Evolutionary conservation across 305 asterid species (phyloP).

Genomic region (Fraxinus albicans): DNA sequence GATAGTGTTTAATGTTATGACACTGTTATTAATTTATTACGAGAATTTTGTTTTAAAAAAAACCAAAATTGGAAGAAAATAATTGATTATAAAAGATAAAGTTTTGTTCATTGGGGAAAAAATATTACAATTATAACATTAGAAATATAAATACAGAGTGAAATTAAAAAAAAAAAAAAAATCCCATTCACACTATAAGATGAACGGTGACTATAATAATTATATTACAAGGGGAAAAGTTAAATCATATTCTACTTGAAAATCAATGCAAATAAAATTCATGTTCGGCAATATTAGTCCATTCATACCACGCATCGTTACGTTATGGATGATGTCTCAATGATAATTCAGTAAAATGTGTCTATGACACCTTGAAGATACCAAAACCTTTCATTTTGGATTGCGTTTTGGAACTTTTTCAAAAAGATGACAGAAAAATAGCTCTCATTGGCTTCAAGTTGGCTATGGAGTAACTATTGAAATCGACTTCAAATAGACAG

Average conservation of each 20-base stretch:
- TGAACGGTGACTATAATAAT: background rate
- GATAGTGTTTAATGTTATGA: background rate
- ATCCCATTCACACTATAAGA: background rate
- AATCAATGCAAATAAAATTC: background rate
- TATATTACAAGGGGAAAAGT: background rate
- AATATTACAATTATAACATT: background rate
- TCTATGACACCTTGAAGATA: background rate
- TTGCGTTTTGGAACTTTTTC: constrained; percentile 6
- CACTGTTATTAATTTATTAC: background rate
- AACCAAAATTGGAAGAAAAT: background rate
- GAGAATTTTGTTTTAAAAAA: background rate
- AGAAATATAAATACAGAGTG: background rate
- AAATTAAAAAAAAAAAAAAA: background rate
- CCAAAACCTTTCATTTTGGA: constrained; percentile 25
- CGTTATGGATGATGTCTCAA: background rate
- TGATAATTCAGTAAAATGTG: background rate
- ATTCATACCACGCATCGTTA: background rate
- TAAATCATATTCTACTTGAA: background rate
- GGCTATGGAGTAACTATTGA: constrained; percentile 9
- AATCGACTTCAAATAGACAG: constrained; percentile 15
- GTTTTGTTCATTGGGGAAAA: background rate
- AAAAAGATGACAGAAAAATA: constrained; percentile 2
- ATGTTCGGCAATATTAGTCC: background rate
- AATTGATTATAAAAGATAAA: background rate
- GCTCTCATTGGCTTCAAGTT: constrained; percentile 17